phyloP scores from a whole-genome alignment of 148 eudicot species.

The Heliosperma pusillum region DNA sequence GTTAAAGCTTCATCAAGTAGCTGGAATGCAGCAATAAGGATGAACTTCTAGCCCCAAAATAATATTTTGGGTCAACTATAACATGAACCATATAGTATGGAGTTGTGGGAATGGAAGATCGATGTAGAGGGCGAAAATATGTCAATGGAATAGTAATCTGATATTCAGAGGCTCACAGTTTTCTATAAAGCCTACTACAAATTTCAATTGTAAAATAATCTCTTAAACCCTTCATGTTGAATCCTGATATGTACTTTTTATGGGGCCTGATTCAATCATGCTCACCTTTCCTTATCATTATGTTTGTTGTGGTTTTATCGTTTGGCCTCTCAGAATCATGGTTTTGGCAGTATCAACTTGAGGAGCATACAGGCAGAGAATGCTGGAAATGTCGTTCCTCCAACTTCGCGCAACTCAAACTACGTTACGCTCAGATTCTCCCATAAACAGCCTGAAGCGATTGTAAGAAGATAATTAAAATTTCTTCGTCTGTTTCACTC shows the following conservation, averaged over 20 bases:
- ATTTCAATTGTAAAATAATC: neutral
- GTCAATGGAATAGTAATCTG: neutral
- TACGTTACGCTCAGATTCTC: conserved; percentile 70
- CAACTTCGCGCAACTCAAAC: conserved; percentile 77
- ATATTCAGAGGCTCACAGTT: neutral
- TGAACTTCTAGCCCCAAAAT: neutral
- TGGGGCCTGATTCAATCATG: conserved; percentile 27
- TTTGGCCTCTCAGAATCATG: conserved; percentile 68
- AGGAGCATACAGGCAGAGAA: conserved; percentile 86
- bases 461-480: conserved; percentile 52
- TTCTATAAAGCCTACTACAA: neutral
- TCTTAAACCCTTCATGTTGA: neutral
- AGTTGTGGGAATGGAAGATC: neutral
- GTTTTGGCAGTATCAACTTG: conserved; percentile 93
- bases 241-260: conserved; percentile 1
- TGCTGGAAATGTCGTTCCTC: conserved; percentile 58
- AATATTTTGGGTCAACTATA: neutral
- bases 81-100: neutral
- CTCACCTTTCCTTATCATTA: conserved; percentile 35
- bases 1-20: neutral
- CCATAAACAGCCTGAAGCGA: conserved; percentile 36
- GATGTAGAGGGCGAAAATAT: neutral
- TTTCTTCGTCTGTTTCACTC: conserved; percentile 4
- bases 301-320: conserved; percentile 30
- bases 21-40: neutral